Percentiles rank a stretch among this genome's conserved stretches.
These are phyloP conservation scores for Penicillium mononematosum DNA, from an alignment of 495 filamentous ascomycete species.

Conservation along the genomic window DNA sequence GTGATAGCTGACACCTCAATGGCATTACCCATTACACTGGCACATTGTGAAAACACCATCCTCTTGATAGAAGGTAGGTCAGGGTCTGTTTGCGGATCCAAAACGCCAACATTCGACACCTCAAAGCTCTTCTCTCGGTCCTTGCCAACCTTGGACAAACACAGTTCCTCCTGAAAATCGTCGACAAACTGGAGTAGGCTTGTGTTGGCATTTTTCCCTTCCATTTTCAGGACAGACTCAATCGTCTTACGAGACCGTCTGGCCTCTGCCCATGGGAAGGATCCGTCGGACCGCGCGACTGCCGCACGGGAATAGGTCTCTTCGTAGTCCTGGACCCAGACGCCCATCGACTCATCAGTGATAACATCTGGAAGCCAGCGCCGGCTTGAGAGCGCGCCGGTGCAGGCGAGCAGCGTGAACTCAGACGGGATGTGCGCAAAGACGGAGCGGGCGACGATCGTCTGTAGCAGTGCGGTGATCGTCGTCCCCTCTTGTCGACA, in stretches of 20 bases:
- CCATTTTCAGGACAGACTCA: slow-evolving; percentile 24
- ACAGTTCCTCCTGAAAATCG: slow-evolving; percentile 33
- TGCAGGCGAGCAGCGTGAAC: slow-evolving; percentile 24
- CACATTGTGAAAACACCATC: slow-evolving; percentile 48
- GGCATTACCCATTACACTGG: slow-evolving; percentile 39
- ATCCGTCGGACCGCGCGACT: not conserved
- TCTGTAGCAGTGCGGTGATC: slow-evolving; percentile 38
- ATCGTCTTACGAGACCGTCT: slow-evolving; percentile 32
- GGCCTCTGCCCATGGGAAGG: slow-evolving; percentile 42
- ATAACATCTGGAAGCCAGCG: slow-evolving; percentile 36
- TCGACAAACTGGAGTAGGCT: slow-evolving; percentile 41
- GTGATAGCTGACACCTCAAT: slow-evolving; percentile 39
- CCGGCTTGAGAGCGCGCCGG: slow-evolving; percentile 34
- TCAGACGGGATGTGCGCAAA: slow-evolving; percentile 30
- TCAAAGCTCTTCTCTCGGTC: slow-evolving; percentile 37
- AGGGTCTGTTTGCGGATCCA: slow-evolving; percentile 22
- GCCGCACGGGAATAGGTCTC: slow-evolving; percentile 20
- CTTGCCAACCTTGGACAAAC: slow-evolving; percentile 35
- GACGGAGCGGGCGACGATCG: slow-evolving; percentile 33
- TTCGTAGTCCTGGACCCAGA: slow-evolving; percentile 32
- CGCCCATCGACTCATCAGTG: slow-evolving; percentile 39
- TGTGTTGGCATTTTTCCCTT: slow-evolving; percentile 35
- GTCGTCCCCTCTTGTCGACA: slow-evolving; percentile 38
- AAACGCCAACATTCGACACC: slow-evolving; percentile 46
- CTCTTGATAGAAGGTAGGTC: slow-evolving; percentile 31